Conservation (phyloP, 2,329 filamentous ascomycete genomes). For the Sarocladium strictum region DNA sequence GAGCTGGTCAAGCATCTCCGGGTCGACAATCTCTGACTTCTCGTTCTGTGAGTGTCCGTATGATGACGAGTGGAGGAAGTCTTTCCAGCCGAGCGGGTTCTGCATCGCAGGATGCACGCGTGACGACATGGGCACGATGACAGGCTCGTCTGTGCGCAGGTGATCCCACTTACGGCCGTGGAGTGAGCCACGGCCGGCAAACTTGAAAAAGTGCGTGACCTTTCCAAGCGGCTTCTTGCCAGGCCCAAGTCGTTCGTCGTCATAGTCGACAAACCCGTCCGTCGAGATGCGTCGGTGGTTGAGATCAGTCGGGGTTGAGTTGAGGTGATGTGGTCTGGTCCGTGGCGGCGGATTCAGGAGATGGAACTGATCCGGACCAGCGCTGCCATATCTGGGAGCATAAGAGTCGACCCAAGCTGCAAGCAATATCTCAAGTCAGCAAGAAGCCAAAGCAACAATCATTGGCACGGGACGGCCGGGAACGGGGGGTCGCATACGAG, state of each 20-base stretch:
- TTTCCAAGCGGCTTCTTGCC: conserved; percentile 27
- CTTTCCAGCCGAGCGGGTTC: conserved; percentile 40
- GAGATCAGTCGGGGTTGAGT: conserved; percentile 32
- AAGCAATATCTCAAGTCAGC: conserved; percentile 11
- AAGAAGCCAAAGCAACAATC: not conserved
- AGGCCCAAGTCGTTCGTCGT: conserved; percentile 30
- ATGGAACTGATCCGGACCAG: conserved; percentile 31
- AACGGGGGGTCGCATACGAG: conserved; percentile 19
- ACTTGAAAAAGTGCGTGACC: conserved; percentile 40
- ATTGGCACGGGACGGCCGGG: not conserved
- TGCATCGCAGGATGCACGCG: conserved; percentile 23
- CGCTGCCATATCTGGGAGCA: conserved; percentile 32
- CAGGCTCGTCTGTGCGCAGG: conserved; percentile 50
- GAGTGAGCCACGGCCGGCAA: conserved; percentile 36
- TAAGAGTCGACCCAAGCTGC: conserved; percentile 46
- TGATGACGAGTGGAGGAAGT: conserved; percentile 47
- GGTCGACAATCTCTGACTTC: conserved; percentile 40
- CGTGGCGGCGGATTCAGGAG: conserved; percentile 33
- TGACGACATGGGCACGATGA: conserved; percentile 40
- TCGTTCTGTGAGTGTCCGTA: conserved; percentile 44
- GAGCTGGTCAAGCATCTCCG: conserved; percentile 37
- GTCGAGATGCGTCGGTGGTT: conserved; percentile 36
- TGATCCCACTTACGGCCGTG: conserved; percentile 54
- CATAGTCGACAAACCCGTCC: conserved; percentile 40
- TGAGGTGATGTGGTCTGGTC: conserved; percentile 34